A percentile compares a stretch with the other conserved stretches of the same genome.
Conservation (phyloP, 495 filamentous ascomycete species). For the Daldinia vernicosa region DNA sequence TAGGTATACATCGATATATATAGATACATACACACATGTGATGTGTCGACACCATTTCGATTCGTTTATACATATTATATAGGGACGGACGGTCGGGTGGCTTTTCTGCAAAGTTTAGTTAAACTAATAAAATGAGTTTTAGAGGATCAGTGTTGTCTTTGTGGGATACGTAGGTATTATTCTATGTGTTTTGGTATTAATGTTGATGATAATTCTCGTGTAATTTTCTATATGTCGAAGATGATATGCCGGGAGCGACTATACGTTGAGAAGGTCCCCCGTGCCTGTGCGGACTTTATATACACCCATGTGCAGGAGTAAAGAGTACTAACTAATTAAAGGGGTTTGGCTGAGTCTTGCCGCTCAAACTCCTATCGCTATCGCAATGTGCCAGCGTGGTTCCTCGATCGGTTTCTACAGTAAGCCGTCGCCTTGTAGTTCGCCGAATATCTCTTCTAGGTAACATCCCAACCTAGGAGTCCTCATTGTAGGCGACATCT, state of each 20-base stretch:
- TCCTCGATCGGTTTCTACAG: not conserved
- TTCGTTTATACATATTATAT: constrained; percentile 1
- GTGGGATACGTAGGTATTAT: not conserved
- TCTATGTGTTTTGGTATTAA: not conserved
- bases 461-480: not conserved
- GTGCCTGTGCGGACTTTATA: constrained; percentile 5
- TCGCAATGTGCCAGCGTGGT: not conserved
- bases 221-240: constrained; percentile 10
- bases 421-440: not conserved
- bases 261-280: constrained; percentile 9
- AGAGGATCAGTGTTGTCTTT: not conserved
- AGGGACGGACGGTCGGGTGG: not conserved
- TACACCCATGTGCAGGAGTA: constrained; percentile 11
- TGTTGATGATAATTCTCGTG: not conserved
- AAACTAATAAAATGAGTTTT: constrained; percentile 10
- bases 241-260: constrained; percentile 9
- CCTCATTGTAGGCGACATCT: constrained; percentile 9
- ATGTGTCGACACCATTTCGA: not conserved
- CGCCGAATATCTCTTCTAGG: not conserved
- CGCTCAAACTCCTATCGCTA: not conserved
- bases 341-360: not conserved
- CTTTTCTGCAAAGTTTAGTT: not conserved
- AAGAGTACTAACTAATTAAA: constrained; percentile 10
- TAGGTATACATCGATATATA: not conserved
- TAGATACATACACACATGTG: not conserved